These are phyloP conservation scores for Trichosporon coremiiforme DNA, from an alignment of 1,284 basidiomycete species.

Conservation along the genomic window DNA sequence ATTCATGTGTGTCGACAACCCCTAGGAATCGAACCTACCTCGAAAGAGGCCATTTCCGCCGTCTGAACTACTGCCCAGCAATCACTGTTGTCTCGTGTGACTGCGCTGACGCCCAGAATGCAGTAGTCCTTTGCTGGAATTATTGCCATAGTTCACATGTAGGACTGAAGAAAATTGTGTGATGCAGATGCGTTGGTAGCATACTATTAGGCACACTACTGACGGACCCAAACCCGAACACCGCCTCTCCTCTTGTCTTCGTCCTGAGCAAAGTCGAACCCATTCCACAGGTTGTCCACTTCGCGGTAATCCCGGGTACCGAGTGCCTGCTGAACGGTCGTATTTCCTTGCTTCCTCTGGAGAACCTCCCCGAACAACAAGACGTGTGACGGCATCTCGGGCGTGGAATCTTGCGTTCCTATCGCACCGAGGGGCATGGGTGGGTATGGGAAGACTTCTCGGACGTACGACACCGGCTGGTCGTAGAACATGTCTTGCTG, in stretches of 20 bases:
- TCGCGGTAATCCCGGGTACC: slow-evolving; percentile 66
- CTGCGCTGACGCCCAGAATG: not conserved
- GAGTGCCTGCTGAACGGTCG: slow-evolving; percentile 61
- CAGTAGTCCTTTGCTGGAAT: slow-evolving; percentile 9
- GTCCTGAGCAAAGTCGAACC: slow-evolving; percentile 70
- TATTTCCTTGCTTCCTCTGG: slow-evolving; percentile 31
- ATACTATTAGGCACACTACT: not conserved
- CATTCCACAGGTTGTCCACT: slow-evolving; percentile 63
- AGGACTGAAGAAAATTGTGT: not conserved
- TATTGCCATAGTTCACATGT: not conserved
- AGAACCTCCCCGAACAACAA: slow-evolving; percentile 77
- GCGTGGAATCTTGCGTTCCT: not conserved
- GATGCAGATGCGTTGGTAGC: slow-evolving; percentile 21
- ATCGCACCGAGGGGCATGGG: slow-evolving; percentile 22
- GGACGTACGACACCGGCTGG: slow-evolving; percentile 68
- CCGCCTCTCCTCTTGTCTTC: slow-evolving; percentile 75
- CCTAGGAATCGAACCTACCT: slow-evolving; percentile 59
- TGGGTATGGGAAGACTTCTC: slow-evolving; percentile 63
- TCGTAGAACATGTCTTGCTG: slow-evolving; percentile 83
- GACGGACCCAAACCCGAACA: slow-evolving; percentile 57
- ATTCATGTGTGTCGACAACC: slow-evolving; percentile 55
- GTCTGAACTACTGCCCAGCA: slow-evolving; percentile 46
- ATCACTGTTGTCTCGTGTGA: not conserved
- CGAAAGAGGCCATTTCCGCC: slow-evolving; percentile 50
- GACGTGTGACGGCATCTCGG: slow-evolving; percentile 67